Base-by-base conservation (phyloP, 257 asterid genomes). In the Misopates orontium region DNA sequence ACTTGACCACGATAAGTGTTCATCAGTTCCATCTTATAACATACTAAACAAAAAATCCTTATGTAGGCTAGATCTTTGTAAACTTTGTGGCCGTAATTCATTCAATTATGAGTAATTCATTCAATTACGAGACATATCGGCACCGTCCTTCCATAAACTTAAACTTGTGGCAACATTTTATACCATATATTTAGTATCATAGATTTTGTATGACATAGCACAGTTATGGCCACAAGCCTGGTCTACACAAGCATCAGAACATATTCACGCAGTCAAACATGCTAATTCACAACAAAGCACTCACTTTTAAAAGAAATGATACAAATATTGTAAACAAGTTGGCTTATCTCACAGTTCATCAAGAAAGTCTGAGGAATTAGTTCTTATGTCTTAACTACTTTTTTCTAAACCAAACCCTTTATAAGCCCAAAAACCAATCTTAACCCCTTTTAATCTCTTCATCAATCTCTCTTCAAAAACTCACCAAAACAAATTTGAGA, bases 401-500 rank as follows among this genome's bases (percentile, higher is more conserved):
- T 23, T 65, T 36, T 18, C 17, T 5, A 49, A 18, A 54, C 23
- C 25, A 16, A 22, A 54, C 40, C 63, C 20, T 18, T 42, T 47
- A 40, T 41, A 48, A 49, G 44, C 59, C 25, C 60, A 56, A 67
- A 47, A 22, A 19, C 39, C n/a, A n/a, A 54, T 15, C 42, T 1
- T 28, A 9, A 16, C 40, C 64, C 67, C 55, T 28, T 57, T 31
- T 17, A 49, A 7, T 9, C 15, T 68, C 36, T 23, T 31, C 11
- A 69, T 40, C 28, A 25, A 53, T 36, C 54, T 60, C n/a, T 15
- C 25, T 73, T 51, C 41, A 19, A 62, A 58, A 55, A 36, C 53
- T 57, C 79, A 52, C 14, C 71, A 47, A 28, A 36, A 22, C 60
- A 60, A 53, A 77, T 36, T 52, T 56, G 82, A 74, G 82, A 77